A percentile compares a stretch with the other conserved stretches of the same genome.
Evolutionary conservation across 352 stramenopile species (phyloP).

Genomic region (Globisporangium ultimum): DNA sequence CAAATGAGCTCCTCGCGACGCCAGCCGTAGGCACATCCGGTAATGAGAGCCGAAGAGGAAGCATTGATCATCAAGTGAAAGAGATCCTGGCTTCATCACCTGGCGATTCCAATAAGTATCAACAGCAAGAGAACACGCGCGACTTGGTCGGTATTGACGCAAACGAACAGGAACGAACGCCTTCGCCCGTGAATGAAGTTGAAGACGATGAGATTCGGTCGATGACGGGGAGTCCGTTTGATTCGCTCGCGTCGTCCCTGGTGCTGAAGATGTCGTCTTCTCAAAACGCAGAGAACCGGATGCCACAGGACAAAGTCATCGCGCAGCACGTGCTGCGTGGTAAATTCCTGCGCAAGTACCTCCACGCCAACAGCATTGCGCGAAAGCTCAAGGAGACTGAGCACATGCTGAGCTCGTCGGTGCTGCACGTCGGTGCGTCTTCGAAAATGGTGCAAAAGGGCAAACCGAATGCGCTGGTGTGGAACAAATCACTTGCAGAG

Average conservation of each 20-base stretch:
- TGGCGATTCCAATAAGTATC: no score
- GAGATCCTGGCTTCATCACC: no score
- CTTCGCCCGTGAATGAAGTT: background rate
- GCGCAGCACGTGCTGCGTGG: constrained; percentile 53
- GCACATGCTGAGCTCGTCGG: constrained; percentile 32
- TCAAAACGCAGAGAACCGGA: constrained; percentile 6
- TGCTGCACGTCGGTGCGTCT: constrained; percentile 20
- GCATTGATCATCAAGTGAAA: no score
- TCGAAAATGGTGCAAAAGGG: constrained; percentile 1
- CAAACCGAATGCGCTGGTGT: background rate
- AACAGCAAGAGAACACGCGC: no score
- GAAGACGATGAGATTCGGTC: background rate
- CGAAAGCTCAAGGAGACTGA: constrained; percentile 65
- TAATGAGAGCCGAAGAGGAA: no score
- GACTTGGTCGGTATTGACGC: no score
- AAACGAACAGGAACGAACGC: background rate
- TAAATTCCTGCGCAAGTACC: constrained; percentile 64
- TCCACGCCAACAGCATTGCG: constrained; percentile 61
- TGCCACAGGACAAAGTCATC: constrained; percentile 42
- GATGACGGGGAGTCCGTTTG: constrained; percentile 5
- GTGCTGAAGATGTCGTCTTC: constrained; percentile 26
- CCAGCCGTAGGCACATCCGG: no score
- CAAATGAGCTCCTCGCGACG: no score
- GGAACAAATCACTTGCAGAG: background rate
- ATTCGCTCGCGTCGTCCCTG: constrained; percentile 24